Conservation (phyloP, 495 filamentous ascomycete species). For the Apodospora peruviana region DNA sequence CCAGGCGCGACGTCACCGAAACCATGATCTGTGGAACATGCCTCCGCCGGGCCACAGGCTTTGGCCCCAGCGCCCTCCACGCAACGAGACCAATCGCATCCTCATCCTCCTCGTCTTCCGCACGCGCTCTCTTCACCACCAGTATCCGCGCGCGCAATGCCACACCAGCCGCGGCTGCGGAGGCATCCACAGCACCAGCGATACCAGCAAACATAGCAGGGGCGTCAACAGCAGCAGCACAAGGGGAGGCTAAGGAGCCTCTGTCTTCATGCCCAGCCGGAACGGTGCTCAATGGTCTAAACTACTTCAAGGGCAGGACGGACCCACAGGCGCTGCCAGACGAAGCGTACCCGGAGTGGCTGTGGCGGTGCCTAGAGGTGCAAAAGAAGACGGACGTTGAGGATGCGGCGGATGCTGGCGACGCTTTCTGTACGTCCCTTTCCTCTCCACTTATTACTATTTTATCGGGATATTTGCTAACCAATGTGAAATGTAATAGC, state of each 20-base stretch:
- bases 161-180: constrained; percentile 17
- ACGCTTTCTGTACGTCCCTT: constrained; percentile 66
- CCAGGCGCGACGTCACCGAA: no score
- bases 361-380: constrained; percentile 72
- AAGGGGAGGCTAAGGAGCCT: constrained; percentile 12
- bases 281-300: constrained; percentile 70
- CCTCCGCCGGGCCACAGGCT: constrained; percentile 32
- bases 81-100: constrained; percentile 10
- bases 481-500: constrained; percentile 37
- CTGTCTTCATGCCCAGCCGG: constrained; percentile 56
- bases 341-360: constrained; percentile 83
- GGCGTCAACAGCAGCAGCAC: constrained; percentile 3
- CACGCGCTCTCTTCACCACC: constrained; percentile 23
- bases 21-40: constrained; percentile 45
- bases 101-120: constrained; percentile 4
- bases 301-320: constrained; percentile 71
- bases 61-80: constrained; percentile 6
- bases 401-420: constrained; percentile 43
- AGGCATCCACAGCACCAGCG: constrained; percentile 13
- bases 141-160: constrained; percentile 21
- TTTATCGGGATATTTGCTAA: background rate
- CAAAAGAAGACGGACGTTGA: constrained; percentile 36
- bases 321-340: constrained; percentile 75
- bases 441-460: background rate
- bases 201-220: background rate